A percentile compares a stretch with the other conserved stretches of the same genome.
These are phyloP conservation scores for Luffa aegyptiaca DNA, from an alignment of 306 rosid species.

Conservation along the genomic window DNA sequence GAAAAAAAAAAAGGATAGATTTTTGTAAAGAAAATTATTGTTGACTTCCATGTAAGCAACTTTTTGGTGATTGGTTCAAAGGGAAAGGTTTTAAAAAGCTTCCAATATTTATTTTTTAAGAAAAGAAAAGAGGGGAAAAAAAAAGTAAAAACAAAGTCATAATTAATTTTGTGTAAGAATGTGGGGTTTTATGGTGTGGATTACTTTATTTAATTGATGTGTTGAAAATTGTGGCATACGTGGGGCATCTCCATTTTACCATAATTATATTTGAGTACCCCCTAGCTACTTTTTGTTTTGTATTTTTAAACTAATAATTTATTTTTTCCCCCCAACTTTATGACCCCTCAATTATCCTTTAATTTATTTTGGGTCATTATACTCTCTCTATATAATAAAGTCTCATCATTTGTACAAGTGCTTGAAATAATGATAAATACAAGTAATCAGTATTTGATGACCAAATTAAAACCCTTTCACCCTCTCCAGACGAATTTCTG, in stretches of 20 bases:
- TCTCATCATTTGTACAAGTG: conserved; percentile 1
- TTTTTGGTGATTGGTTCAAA: conserved; percentile 4
- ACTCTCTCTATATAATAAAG: neutral
- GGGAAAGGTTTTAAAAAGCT: neutral
- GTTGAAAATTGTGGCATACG: conserved; percentile 12
- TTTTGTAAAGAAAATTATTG: neutral
- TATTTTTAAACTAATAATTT: neutral
- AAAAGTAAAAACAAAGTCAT: neutral
- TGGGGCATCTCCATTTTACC: conserved; percentile 13
- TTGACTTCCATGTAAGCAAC: conserved; percentile 2
- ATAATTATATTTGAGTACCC: conserved; percentile 13
- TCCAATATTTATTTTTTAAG: neutral
- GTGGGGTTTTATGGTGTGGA: conserved; percentile 1
- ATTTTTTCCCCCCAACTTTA: neutral
- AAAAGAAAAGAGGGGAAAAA: neutral
- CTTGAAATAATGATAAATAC: neutral
- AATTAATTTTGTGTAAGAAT: neutral
- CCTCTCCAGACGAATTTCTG: neutral
- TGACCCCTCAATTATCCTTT: conserved; percentile 14
- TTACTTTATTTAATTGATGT: conserved; percentile 5
- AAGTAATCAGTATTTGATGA: neutral
- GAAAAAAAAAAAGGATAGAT: neutral
- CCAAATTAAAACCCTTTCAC: neutral
- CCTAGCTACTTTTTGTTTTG: neutral
- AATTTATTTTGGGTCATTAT: conserved; percentile 10